A percentile compares a stretch with the other conserved stretches of the same genome.
Evolutionary conservation across 768 basidiomycete species (phyloP).

Genomic region (Chalciporus chontae): DNA sequence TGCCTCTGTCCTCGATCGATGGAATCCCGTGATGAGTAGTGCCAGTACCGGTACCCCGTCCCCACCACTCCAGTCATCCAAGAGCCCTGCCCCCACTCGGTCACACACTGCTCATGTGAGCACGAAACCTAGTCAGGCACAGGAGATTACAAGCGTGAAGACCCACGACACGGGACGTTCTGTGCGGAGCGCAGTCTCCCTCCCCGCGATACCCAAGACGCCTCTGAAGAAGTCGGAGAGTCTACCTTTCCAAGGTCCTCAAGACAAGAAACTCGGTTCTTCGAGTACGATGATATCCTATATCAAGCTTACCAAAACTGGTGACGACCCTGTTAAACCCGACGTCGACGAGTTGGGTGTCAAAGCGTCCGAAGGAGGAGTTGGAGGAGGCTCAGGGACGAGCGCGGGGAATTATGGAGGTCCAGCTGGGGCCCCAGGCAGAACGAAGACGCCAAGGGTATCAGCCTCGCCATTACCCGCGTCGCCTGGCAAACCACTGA

Average conservation of each 20-base stretch:
- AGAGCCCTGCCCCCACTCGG: constrained; percentile 39
- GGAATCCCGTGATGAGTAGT: constrained; percentile 45
- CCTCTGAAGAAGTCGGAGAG: constrained; percentile 23
- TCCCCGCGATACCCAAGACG: constrained; percentile 33
- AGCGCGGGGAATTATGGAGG: constrained; percentile 17
- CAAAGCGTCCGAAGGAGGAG: constrained; percentile 46
- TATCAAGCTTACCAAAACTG: constrained; percentile 48
- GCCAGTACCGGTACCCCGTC: constrained; percentile 33
- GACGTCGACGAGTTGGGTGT: constrained; percentile 40
- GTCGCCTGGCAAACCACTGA: constrained; percentile 62
- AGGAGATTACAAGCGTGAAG: constrained; percentile 23
- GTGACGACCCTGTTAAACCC: constrained; percentile 36
- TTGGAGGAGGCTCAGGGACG: constrained; percentile 23
- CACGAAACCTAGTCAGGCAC: constrained; percentile 17
- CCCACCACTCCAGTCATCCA: constrained; percentile 34
- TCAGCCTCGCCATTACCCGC: constrained; percentile 33
- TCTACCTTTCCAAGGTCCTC: constrained; percentile 20
- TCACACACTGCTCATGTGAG: constrained; percentile 37
- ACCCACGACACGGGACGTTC: constrained; percentile 32
- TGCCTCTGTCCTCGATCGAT: constrained; percentile 65
- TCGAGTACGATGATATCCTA: constrained; percentile 73
- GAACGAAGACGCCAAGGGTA: constrained; percentile 22
- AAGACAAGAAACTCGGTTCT: constrained; percentile 57
- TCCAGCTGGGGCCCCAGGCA: constrained; percentile 14
- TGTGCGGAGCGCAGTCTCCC: constrained; percentile 41